phyloP scores from a whole-genome alignment of 768 basidiomycete genomes.

The Sarcomyxa edulis region DNA sequence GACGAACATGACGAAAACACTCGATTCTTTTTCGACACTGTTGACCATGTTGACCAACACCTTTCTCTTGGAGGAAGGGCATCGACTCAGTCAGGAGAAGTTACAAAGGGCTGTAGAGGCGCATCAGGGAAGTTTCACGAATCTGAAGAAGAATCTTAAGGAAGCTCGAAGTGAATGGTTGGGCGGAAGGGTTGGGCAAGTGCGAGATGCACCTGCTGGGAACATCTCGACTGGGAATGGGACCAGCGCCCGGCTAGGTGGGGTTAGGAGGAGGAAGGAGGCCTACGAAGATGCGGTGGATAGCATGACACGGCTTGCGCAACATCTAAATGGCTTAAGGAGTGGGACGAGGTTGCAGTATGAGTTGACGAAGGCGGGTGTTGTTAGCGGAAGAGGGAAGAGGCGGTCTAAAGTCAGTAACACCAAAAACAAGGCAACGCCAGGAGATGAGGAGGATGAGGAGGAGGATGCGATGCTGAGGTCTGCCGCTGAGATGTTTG shows the following conservation, averaged over 20 bases:
- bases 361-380: constrained; percentile 64
- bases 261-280: constrained; percentile 15
- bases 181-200: constrained; percentile 21
- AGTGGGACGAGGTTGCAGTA: constrained; percentile 82
- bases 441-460: constrained; percentile 27
- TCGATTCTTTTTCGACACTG: constrained; percentile 86
- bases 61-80: constrained; percentile 74
- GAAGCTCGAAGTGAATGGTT: constrained; percentile 90
- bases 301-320: constrained; percentile 84
- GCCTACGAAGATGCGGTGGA: constrained; percentile 87
- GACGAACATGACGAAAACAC: constrained; percentile 74
- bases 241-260: no score
- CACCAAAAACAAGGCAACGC: constrained; percentile 15
- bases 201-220: constrained; percentile 12
- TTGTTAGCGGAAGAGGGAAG: constrained; percentile 16
- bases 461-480: constrained; percentile 41
- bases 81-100: constrained; percentile 50
- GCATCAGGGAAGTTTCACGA: constrained; percentile 88
- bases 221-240: constrained; percentile 3
- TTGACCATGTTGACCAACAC: constrained; percentile 76
- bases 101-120: constrained; percentile 77
- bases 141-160: constrained; percentile 75
- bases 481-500: constrained; percentile 71
- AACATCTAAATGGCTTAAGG: constrained; percentile 88
- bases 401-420: constrained; percentile 12